Evolutionary conservation across 2,329 filamentous ascomycete species (phyloP), one percentile per base, ranked within the genome.

Genomic region (Claviceps capensis): DNA sequence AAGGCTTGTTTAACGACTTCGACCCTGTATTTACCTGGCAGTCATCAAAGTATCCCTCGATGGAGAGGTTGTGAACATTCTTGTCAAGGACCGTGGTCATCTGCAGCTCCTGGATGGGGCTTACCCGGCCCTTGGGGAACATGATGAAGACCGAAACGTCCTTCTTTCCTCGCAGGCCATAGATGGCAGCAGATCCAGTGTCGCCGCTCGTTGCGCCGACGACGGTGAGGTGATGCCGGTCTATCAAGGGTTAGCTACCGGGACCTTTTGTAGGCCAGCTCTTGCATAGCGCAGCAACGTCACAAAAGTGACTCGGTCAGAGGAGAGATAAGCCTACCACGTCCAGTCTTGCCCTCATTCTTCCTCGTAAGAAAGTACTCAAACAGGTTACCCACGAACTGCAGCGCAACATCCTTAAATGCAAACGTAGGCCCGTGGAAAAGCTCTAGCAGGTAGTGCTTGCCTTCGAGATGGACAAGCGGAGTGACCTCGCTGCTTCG

Each of bases 111-210:
- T 97, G 93, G 53, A 97, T 86, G 14, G 89, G 87, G 65, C 85
- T 89, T 56, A 97, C 85, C 59, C 88, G 86, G 56, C 89, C 91
- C 68, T 93, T 87, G 26, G 93, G 93, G 67, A 91, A 85, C 62
- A 97, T 78, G 65, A 98, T 97, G 72, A 95, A 93, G 50, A 97
- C 87, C 0, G 88, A 94, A 16, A 96, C 87, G 75, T 98, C 93
- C 71, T 95, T 90, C 81, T 97, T 97, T 51, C 90, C 89, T 49
- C 90, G 76, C 51, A 98, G 76, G 52, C 93, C 93, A 64, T 97
- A 96, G 60, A 98, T 97, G 58, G 93, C 93, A 11, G 91, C 91
- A 30, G 88, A 95, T 23, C 91, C 91, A 30, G 91, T 97, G 56
- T 89, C 88, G 57, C 88, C 88, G 61, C 83, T 88, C 16, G 88